A percentile compares a stretch with the other conserved stretches of the same genome.
Conservation (phyloP, 2,329 filamentous ascomycete genomes). For the Emmonsia crescens region DNA sequence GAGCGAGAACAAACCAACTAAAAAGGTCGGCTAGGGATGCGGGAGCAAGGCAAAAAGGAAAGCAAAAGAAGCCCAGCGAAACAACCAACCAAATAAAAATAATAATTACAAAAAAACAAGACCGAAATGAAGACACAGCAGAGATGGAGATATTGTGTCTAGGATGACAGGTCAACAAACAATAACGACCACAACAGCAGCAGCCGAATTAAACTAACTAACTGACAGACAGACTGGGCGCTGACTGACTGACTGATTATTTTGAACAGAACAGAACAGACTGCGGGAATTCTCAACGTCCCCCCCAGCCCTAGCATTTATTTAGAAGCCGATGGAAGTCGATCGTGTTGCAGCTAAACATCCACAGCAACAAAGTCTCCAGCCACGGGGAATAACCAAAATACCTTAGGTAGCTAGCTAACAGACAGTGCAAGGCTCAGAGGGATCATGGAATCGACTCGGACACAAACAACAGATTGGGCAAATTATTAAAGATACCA, state of each 20-base stretch:
- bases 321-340: slow-evolving; percentile 1
- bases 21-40: background rate
- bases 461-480: background rate
- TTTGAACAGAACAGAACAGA: no score
- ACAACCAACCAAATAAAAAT: slow-evolving; percentile 10
- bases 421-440: background rate
- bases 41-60: slow-evolving; percentile 8
- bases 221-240: no score
- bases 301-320: background rate
- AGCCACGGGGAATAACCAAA: background rate
- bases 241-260: background rate
- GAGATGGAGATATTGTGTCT: background rate
- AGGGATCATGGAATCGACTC: background rate
- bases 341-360: slow-evolving; percentile 1
- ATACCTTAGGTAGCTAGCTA: background rate
- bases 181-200: background rate
- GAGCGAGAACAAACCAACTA: slow-evolving; percentile 2
- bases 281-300: background rate
- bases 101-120: slow-evolving; percentile 2
- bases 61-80: slow-evolving; percentile 8
- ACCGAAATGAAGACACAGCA: background rate
- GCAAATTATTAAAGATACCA: background rate
- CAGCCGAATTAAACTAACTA: background rate
- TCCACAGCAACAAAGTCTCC: background rate
- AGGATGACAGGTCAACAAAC: background rate